Base-by-base conservation (phyloP, 2,329 filamentous ascomycete genomes). In the Aspergillus jensenii region DNA sequence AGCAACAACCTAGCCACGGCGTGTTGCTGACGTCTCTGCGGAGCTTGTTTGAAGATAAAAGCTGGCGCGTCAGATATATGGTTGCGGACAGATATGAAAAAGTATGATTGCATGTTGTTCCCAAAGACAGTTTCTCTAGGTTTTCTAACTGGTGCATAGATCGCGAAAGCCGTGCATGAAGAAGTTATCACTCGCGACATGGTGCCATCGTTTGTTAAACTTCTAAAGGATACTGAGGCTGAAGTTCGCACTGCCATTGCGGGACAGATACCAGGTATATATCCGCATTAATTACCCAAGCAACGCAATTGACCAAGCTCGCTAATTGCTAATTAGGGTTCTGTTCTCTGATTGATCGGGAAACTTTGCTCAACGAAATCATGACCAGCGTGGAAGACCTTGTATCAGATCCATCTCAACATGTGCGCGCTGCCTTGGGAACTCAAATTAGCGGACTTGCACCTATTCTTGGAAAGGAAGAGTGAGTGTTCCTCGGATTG, bases 61-160 rank as follows among this genome's bases (percentile, higher is more conserved):
- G 95, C 80, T 99, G 95, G 95, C 88, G 95, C 71, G 95, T 99
- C 60, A 87, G 95, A 74, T 99, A 98, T 78, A 99, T 99, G 95
- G 95, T 99, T 68, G 95, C 95, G 49, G 95, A 99, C 77, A 87
- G 92, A 74, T 99, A 97, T 72, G 95, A 99, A 78, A 97, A 98
- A 89, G 91, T 91, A 72, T 50, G 72, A 54, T 45, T 47, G 33
- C n/a, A 6, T 15, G n/a, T 37, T 33, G 25, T 15, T 5, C 56
- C 31, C 15, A 8, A 17, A 44, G 14, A n/a, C 15, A 6, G 0
- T 50, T 31, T 12, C 6, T 43, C 15, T 15, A 53, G 15, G 27
- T 45, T 44, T n/a, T 58, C 63, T 68, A 58, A 72, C 44, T 17
- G 14, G 33, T 12, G 27, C 40, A 41, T 68, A 96, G 92, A 96